Conservation (phyloP, 2,329 filamentous ascomycete genomes). For the Hypoxylon sp. region DNA sequence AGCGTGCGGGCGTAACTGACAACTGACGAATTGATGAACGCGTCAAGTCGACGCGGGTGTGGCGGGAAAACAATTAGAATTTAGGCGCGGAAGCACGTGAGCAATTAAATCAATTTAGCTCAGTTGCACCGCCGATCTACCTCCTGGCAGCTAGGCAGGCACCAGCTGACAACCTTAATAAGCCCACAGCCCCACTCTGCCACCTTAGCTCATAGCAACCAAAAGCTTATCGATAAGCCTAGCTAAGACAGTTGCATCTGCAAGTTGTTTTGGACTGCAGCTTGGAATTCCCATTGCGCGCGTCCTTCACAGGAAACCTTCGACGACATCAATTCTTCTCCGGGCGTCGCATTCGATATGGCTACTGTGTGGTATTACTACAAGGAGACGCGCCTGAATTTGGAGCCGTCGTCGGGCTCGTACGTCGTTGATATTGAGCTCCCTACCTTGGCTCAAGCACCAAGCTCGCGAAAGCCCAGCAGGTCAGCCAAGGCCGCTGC, state of each 20-base stretch:
- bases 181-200: no score
- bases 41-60: conserved; percentile 49
- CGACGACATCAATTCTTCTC: conserved; percentile 38
- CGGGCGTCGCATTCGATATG: conserved; percentile 77
- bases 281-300: conserved; percentile 26
- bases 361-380: conserved; percentile 77
- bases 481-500: conserved; percentile 57
- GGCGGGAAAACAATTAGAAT: conserved; percentile 47
- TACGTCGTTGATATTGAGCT: conserved; percentile 80
- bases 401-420: conserved; percentile 79
- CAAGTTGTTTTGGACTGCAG: conserved; percentile 33
- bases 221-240: conserved; percentile 38
- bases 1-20: background rate
- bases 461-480: conserved; percentile 60
- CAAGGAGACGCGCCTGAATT: conserved; percentile 88
- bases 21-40: conserved; percentile 25
- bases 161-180: background rate
- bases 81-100: conserved; percentile 52
- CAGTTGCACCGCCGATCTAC: background rate
- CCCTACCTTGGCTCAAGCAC: conserved; percentile 67
- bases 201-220: conserved; percentile 12
- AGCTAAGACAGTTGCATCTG: conserved; percentile 16
- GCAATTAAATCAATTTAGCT: conserved; percentile 31
- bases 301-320: conserved; percentile 21
- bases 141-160: no score